Percentiles rank a stretch among this genome's conserved stretches.
Conservation (phyloP, 495 filamentous ascomycete species). For the Alectoria sarmentosa region DNA sequence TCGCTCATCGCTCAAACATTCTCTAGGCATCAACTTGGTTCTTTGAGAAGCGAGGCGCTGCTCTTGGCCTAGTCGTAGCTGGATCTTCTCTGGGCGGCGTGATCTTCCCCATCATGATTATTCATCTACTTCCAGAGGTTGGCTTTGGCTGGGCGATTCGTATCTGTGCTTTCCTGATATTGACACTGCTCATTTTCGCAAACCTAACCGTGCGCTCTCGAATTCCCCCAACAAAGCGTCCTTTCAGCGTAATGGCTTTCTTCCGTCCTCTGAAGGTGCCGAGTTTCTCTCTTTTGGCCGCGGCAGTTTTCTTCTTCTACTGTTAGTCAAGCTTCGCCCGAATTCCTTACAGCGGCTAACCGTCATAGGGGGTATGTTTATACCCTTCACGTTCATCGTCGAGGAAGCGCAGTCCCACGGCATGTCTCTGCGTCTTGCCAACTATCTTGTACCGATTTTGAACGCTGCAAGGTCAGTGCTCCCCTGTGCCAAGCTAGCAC, state of each 20-base stretch:
- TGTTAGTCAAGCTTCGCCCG: slow-evolving; percentile 13
- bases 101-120: slow-evolving; percentile 44
- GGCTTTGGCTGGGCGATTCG: slow-evolving; percentile 47
- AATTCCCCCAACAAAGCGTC: slow-evolving; percentile 39
- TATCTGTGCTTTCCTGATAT: slow-evolving; percentile 43
- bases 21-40: slow-evolving; percentile 21
- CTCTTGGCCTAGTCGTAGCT: slow-evolving; percentile 23
- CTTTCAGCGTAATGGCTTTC: slow-evolving; percentile 24
- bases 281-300: slow-evolving; percentile 47
- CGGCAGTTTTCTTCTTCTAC: slow-evolving; percentile 37
- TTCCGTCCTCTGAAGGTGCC: slow-evolving; percentile 49
- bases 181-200: slow-evolving; percentile 50
- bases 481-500: neutral
- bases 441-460: slow-evolving; percentile 43
- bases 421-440: slow-evolving; percentile 33
- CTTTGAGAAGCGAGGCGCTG: slow-evolving; percentile 18
- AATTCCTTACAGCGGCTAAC: neutral
- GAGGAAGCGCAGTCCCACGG: slow-evolving; percentile 33
- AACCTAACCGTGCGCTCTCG: slow-evolving; percentile 52
- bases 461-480: slow-evolving; percentile 37
- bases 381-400: slow-evolving; percentile 41
- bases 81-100: slow-evolving; percentile 48
- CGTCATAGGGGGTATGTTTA: slow-evolving; percentile 38
- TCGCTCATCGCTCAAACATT: neutral
- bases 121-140: slow-evolving; percentile 33